Conservation (phyloP, 257 asterid genomes). For the Cinchona pubescens region DNA sequence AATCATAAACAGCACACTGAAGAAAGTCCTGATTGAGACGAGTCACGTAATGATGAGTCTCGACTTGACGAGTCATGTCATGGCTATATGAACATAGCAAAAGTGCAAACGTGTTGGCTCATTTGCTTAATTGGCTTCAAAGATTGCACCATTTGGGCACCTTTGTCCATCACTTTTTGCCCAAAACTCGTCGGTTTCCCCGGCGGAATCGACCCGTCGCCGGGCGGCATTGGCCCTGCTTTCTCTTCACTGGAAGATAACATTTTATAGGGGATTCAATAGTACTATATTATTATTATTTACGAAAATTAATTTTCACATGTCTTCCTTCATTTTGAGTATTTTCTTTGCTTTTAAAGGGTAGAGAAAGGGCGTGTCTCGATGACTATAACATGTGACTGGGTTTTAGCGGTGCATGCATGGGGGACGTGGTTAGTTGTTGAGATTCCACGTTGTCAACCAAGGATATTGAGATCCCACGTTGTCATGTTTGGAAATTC, state of each 20-base stretch:
- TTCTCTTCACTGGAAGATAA: constrained; percentile 7
- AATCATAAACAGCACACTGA: constrained; percentile 84
- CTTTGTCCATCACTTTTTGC: constrained; percentile 53
- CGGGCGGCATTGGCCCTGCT: constrained; percentile 8
- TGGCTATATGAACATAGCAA: constrained; percentile 79
- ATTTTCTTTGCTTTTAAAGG: too few species aligned
- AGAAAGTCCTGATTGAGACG: constrained; percentile 68
- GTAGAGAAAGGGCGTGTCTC: too few species aligned
- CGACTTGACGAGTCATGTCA: constrained; percentile 75
- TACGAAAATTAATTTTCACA: too few species aligned
- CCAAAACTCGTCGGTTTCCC: constrained; percentile 57
- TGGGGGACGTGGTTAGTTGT: too few species aligned
- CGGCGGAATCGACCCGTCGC: constrained; percentile 65
- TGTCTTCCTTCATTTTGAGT: too few species aligned
- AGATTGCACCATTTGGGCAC: constrained; percentile 65
- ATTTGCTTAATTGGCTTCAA: constrained; percentile 62
- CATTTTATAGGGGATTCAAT: too few species aligned
- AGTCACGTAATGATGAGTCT: constrained; percentile 63
- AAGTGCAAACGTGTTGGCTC: constrained; percentile 76
- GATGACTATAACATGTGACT: too few species aligned
- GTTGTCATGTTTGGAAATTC: too few species aligned
- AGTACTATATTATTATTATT: too few species aligned
- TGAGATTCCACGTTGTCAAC: too few species aligned
- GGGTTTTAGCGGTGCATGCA: too few species aligned
- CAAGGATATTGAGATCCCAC: too few species aligned